These are phyloP conservation scores for Amoebophrya sp. DNA, from an alignment of 169 alveolate genomes.

Conservation along the genomic window DNA sequence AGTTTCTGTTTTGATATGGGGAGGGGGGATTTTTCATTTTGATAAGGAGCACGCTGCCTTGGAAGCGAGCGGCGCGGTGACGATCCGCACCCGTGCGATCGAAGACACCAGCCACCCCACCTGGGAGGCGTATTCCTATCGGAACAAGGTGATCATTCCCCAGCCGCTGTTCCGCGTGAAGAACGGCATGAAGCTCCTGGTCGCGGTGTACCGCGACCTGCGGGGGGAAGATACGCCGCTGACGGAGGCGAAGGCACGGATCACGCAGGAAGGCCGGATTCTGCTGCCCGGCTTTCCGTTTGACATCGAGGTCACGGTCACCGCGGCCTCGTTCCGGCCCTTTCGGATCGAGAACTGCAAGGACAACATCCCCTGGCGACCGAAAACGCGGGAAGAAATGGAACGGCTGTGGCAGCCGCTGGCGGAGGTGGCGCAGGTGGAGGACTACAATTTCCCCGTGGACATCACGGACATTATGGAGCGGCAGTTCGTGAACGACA, in stretches of 20 bases:
- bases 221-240: background rate
- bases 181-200: background rate
- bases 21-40: too few species aligned
- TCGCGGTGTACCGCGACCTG: background rate
- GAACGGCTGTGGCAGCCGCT: background rate
- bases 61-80: background rate
- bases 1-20: too few species aligned
- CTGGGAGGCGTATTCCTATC: background rate
- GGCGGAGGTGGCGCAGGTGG: background rate
- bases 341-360: constrained; percentile 7
- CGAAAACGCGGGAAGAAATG: background rate
- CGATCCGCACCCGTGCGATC: constrained; percentile 4
- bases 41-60: background rate
- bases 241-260: background rate
- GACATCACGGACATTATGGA: constrained; percentile 10
- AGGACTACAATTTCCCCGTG: background rate
- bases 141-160: background rate
- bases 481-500: constrained; percentile 24
- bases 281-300: background rate
- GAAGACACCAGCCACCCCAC: background rate
- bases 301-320: background rate
- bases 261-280: background rate
- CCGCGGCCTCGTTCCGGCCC: background rate
- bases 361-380: background rate
- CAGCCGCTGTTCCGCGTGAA: constrained; percentile 10